These are phyloP conservation scores for Balamuthia mandrillaris DNA, from an alignment of 208 protist genomes.

Conservation along the genomic window DNA sequence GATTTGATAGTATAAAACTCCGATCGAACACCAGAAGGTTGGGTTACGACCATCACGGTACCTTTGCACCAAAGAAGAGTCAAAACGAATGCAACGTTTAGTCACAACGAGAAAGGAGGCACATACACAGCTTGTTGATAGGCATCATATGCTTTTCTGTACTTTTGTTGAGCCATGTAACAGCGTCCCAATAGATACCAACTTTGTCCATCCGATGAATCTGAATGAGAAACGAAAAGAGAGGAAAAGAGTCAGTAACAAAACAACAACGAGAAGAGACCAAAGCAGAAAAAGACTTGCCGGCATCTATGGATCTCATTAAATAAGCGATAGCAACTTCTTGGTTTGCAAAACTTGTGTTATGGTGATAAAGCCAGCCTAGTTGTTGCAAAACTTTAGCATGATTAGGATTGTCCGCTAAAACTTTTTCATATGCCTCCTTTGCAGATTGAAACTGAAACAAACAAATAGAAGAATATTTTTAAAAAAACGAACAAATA, in stretches of 20 bases:
- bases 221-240: neutral
- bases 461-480: neutral
- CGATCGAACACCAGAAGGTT: slow-evolving; percentile 76
- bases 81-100: neutral
- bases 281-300: neutral
- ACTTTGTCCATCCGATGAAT: slow-evolving; percentile 66
- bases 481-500: neutral
- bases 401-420: slow-evolving; percentile 64
- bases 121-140: slow-evolving; percentile 74
- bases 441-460: slow-evolving; percentile 56
- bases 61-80: neutral
- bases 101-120: neutral
- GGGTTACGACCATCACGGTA: slow-evolving; percentile 71
- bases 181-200: slow-evolving; percentile 76
- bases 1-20: slow-evolving; percentile 76
- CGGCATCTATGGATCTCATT: slow-evolving; percentile 51
- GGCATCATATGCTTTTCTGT: slow-evolving; percentile 69
- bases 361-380: slow-evolving; percentile 69
- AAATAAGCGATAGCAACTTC: slow-evolving; percentile 61
- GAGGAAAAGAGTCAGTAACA: neutral
- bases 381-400: slow-evolving; percentile 71
- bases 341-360: slow-evolving; percentile 53
- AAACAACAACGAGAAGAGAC: neutral
- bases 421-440: slow-evolving; percentile 67
- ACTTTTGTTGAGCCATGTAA: slow-evolving; percentile 70